Evolutionary conservation across 2,329 filamentous ascomycete genomes (phyloP).

Genomic region (Fusarium pseudograminearum): DNA sequence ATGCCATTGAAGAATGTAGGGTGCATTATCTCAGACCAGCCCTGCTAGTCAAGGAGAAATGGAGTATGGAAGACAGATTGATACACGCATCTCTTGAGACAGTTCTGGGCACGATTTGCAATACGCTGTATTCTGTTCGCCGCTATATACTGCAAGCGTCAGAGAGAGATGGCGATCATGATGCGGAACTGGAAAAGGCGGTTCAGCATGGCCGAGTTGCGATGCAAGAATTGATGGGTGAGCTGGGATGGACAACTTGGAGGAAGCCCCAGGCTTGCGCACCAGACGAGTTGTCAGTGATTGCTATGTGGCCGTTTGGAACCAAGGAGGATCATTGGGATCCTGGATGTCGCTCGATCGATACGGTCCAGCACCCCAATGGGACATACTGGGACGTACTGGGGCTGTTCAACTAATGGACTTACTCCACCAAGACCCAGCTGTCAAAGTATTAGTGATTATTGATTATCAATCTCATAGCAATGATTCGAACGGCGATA

Average conservation of each 20-base stretch:
- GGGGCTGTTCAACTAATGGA: not conserved
- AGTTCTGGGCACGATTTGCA: constrained; percentile 57
- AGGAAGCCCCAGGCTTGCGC: constrained; percentile 66
- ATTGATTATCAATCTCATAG: constrained; percentile 39
- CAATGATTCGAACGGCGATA: constrained; percentile 24
- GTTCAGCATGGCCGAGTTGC: constrained; percentile 33
- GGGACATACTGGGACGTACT: constrained; percentile 43
- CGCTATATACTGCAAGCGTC: constrained; percentile 36
- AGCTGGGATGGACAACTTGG: constrained; percentile 71
- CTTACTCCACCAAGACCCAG: constrained; percentile 9
- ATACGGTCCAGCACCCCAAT: constrained; percentile 38
- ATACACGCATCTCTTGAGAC: constrained; percentile 58
- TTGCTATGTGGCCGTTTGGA: constrained; percentile 75
- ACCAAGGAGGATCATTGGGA: constrained; percentile 63
- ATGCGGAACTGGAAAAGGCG: constrained; percentile 26
- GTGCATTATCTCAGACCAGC: constrained; percentile 58
- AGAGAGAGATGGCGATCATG: not conserved
- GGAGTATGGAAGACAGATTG: constrained; percentile 58
- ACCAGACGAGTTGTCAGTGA: constrained; percentile 66
- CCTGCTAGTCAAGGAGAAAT: constrained; percentile 34
- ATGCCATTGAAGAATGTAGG: constrained; percentile 58
- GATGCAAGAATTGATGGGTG: constrained; percentile 55
- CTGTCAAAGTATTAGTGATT: constrained; percentile 15
- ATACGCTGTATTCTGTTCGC: constrained; percentile 45
- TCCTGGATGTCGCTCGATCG: constrained; percentile 50